Evolutionary conservation across 2,329 filamentous ascomycete genomes (phyloP), one percentile per base, ranked within the genome.

Genomic region (Colletotrichum higginsianum): DNA sequence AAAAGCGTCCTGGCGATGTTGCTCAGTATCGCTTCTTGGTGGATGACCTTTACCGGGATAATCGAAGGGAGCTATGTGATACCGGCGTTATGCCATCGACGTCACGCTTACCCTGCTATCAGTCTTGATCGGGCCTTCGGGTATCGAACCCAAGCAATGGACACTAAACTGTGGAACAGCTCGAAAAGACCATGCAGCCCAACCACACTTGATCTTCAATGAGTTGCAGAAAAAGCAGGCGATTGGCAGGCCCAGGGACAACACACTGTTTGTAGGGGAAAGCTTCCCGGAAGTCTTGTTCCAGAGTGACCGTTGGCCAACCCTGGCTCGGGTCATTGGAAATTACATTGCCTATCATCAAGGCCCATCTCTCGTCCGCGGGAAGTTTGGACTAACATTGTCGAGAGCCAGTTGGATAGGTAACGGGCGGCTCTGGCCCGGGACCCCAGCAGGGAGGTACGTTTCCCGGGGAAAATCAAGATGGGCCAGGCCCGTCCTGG

Each of bases 391-490:
- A 11, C 46, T 12, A 8, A 26, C 26, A 4, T 30, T 30, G 58
- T 8, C 58, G 23, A 6, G 38, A 7, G n/a, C 15, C 35, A 11
- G 44, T 23, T 44, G 38, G 38, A 47, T 44, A n/a, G 55, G 53
- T 9, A 49, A 35, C 38, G 18, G 21, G 23, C 42, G 16, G 23
- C 42, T 30, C 26, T 23, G 30, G 58, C 49, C 52, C 42, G 15
- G 57, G 52, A 49, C 15, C 13, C 52, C 23, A 42, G 26, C 23
- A 38, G 30, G 21, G 4, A 63, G 50, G 35, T 16, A 55, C 30
- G n/a, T 66, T 50, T 13, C 38, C 35, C 38, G 46, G 65, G 58
- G 40, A 21, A 23, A 64, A 64, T 47, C 58, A 68, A 52, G 50
- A 46, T 58, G 56, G 44, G 18, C 21, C 30, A 52, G 8, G n/a